These are phyloP conservation scores for Melaleuca alternifolia DNA, from an alignment of 345 rosid species.

Conservation along the genomic window DNA sequence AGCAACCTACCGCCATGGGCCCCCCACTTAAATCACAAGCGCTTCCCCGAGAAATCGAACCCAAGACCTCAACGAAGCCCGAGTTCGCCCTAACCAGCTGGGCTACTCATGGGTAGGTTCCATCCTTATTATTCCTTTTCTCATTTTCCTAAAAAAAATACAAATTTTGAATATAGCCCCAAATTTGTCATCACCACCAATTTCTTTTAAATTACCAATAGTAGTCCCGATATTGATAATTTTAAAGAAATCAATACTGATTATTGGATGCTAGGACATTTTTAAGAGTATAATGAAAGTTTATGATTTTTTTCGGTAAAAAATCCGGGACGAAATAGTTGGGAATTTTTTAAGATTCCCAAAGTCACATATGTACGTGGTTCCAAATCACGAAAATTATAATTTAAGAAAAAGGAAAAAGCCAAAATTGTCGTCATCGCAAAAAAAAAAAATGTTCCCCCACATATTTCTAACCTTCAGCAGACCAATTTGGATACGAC, in stretches of 20 bases:
- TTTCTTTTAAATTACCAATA: not conserved
- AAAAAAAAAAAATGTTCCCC: not conserved
- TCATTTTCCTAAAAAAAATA: not conserved
- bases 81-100: too few relatives aligned
- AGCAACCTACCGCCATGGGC: too few relatives aligned
- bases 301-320: not conserved
- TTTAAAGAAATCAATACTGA: not conserved
- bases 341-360: not conserved
- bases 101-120: too few relatives aligned
- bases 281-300: not conserved
- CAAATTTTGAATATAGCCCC: not conserved
- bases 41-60: too few relatives aligned
- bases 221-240: not conserved
- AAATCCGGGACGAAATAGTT: not conserved
- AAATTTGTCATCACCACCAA: not conserved
- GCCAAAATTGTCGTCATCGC: not conserved
- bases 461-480: not conserved
- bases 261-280: not conserved
- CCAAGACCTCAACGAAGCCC: too few relatives aligned
- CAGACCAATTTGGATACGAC: not conserved
- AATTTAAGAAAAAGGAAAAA: not conserved
- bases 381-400: not conserved
- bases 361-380: not conserved
- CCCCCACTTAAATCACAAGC: too few relatives aligned
- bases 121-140: too few relatives aligned